Evolutionary conservation across 2,329 filamentous ascomycete species (phyloP).

Genomic region (Diaporthe nobilis): DNA sequence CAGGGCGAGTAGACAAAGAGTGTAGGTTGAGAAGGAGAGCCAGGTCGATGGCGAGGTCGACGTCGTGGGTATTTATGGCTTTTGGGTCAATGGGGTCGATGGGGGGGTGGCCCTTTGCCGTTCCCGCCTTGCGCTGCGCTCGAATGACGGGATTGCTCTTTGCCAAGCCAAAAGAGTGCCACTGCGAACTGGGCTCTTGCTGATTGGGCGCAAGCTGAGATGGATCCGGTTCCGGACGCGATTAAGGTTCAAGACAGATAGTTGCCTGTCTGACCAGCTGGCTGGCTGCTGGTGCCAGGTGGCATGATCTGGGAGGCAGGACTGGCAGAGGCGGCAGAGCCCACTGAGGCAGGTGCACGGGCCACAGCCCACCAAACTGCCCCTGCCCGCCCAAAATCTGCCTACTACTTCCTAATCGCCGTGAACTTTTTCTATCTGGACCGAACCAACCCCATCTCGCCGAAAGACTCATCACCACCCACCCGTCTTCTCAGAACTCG

Average conservation of each 20-base stretch:
- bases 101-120: constrained; percentile 22
- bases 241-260: constrained; percentile 2
- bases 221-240: constrained; percentile 22
- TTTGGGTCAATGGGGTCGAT: constrained; percentile 12
- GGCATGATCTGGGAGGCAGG: background rate
- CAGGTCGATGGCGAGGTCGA: constrained; percentile 28
- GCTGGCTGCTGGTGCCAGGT: background rate
- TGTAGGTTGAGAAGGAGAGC: constrained; percentile 15
- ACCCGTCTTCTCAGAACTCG: constrained; percentile 75
- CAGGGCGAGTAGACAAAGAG: constrained; percentile 35
- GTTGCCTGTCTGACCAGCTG: background rate
- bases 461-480: constrained; percentile 49
- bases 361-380: constrained; percentile 35
- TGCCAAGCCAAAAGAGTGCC: constrained; percentile 32
- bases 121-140: constrained; percentile 24
- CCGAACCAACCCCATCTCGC: constrained; percentile 35
- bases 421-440: constrained; percentile 47
- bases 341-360: background rate
- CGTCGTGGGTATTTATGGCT: constrained; percentile 41
- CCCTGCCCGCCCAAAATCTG: constrained; percentile 46
- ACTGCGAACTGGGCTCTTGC: constrained; percentile 19
- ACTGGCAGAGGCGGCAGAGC: background rate
- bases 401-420: constrained; percentile 8
- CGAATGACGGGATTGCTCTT: constrained; percentile 36
- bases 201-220: constrained; percentile 28